phyloP scores from a whole-genome alignment of 352 stramenopile genomes.

The Phytophthora cactorum region DNA sequence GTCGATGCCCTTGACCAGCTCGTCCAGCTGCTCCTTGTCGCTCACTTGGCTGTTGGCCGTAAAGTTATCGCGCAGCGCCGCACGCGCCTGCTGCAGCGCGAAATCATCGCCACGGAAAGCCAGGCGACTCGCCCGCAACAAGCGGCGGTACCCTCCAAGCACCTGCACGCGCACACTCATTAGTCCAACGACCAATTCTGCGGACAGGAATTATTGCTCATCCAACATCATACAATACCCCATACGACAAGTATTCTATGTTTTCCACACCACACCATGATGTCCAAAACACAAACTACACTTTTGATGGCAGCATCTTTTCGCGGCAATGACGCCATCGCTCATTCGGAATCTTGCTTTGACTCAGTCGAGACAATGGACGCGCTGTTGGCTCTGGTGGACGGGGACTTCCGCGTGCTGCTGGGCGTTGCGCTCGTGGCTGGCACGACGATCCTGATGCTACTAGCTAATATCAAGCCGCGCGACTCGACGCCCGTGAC shows the following conservation, averaged over 20 bases:
- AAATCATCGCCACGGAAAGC: constrained; percentile 78
- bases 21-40: constrained; percentile 56
- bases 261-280: background rate
- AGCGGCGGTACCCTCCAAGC: constrained; percentile 75
- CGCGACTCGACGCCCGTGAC: constrained; percentile 51
- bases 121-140: constrained; percentile 75
- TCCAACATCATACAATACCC: constrained; percentile 3
- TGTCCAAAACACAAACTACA: background rate
- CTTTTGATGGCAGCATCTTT: constrained; percentile 21
- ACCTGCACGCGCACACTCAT: constrained; percentile 72
- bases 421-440: constrained; percentile 56
- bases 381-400: constrained; percentile 44
- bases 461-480: constrained; percentile 53
- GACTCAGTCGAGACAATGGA: constrained; percentile 44
- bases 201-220: constrained; percentile 3
- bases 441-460: constrained; percentile 49
- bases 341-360: constrained; percentile 20
- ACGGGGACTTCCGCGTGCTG: constrained; percentile 54
- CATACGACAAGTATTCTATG: background rate
- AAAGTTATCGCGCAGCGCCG: constrained; percentile 77
- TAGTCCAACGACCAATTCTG: background rate
- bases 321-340: constrained; percentile 32
- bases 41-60: constrained; percentile 60
- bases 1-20: constrained; percentile 77
- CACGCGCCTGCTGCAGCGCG: constrained; percentile 62